Evolutionary conservation across 768 basidiomycete species (phyloP), one percentile per base, ranked within the genome.

Genomic region (Crassisporium funariophilum): DNA sequence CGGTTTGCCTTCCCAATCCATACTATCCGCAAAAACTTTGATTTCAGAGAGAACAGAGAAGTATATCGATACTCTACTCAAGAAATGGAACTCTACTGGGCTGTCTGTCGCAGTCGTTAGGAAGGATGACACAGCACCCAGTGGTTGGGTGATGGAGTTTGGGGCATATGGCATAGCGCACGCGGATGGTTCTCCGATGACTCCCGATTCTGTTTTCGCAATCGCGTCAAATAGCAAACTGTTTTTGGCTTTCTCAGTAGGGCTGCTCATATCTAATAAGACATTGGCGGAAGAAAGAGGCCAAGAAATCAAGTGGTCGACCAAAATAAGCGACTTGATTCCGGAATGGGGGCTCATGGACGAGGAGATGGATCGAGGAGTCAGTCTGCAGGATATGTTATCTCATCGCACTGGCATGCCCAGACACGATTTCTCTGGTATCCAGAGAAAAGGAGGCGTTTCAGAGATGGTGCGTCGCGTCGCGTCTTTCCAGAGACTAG

Each of bases 171-270:
- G 75, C 2, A 48, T 59, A 12, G 72, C 71, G 8, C 53, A 63
- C 4, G 65, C 50, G 0, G 63, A 68, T 23, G 67, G 65, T 1
- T 47, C 65, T 0, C 70, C 68, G 5, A 60, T 75, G 2, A 73
- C 70, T 1, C 71, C 72, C 0, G 72, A 75, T 47, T 71, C 75
- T 1, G 43, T 76, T 4, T 75, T 74, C 43, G 71, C 70, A 4
- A 73, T 76, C 45, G 74, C 73, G 15, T 74, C 72, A 0, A 72
- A 74, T 55, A 69, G 66, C 64, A 74, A 75, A 52, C 59, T 74
- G 1, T 74, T 75, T 43, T 57, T 71, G 2, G 58, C 73, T 2
- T 46, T 69, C 16, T 68, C 71, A 0, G 64, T 69, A 0, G 74
- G 75, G 0, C 59, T 76, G 0, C 59, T 76, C 12, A 63, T 74